Conservation (phyloP, 306 rosid species). For the Arachis stenosperma region DNA sequence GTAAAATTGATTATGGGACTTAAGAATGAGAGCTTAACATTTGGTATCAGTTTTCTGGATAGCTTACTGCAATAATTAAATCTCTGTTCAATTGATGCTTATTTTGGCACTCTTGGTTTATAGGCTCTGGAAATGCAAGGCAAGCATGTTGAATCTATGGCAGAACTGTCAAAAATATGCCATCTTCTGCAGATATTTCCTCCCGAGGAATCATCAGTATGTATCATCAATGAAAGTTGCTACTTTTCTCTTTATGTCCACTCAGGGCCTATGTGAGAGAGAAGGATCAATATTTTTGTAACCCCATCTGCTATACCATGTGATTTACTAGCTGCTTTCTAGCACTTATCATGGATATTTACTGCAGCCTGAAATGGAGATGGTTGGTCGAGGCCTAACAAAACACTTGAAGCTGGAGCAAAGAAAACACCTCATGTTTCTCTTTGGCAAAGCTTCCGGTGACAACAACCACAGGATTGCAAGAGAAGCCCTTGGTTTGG, state of each 20-base stretch:
- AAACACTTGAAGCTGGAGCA: constrained; percentile 79
- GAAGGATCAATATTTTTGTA: constrained; percentile 24
- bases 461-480: constrained; percentile 65
- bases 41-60: background rate
- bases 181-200: constrained; percentile 71
- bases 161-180: constrained; percentile 84
- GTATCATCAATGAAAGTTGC: constrained; percentile 41
- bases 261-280: background rate
- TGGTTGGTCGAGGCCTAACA: constrained; percentile 84
- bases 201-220: constrained; percentile 88
- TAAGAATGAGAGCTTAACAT: constrained; percentile 20
- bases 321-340: constrained; percentile 24
- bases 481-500: constrained; percentile 91
- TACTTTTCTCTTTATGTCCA: background rate
- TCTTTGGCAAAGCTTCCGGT: constrained; percentile 63
- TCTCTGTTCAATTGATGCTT: constrained; percentile 24
- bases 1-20: constrained; percentile 10
- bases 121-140: constrained; percentile 94
- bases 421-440: constrained; percentile 69
- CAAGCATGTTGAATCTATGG: constrained; percentile 64
- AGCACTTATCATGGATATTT: constrained; percentile 28
- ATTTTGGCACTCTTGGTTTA: constrained; percentile 28
- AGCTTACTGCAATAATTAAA: constrained; percentile 8
- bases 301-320: constrained; percentile 28
- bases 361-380: constrained; percentile 95